Evolutionary conservation across 208 protist genomes (phyloP), one percentile per base, ranked within the genome.

Genomic region (Trypanosoma caninum): DNA sequence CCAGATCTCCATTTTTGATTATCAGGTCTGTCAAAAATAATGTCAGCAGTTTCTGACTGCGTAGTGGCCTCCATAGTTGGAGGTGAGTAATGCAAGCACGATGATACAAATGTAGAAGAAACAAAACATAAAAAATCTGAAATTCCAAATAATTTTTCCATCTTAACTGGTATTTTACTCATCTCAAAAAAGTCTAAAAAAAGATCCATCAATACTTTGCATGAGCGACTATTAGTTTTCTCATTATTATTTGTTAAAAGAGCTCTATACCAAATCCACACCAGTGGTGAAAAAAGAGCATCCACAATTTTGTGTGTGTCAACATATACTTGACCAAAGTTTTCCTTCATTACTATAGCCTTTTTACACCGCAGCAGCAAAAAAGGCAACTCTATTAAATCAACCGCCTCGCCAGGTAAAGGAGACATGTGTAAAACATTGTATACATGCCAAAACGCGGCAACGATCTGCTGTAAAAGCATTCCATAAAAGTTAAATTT

Each of bases 301-400:
- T 75, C 65, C 6, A 87, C 48, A 27, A 61, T 40, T 25, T 61
- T 47, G 40, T 44, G 28, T 9, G 20, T 35, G 25, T 64, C 48
- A 31, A 16, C 16, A 42, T 18, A 13, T 34, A 18, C 22, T 34
- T 8, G 3, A 40, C 20, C 14, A 25, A 40, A 23, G 4, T n/a
- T n/a, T 10, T 55, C 40, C 18, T 52, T 16, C 33, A 14, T 30
- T 16, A 40, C 3, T 41, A 35, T 13, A 28, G 34, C 22, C 16
- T 13, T 41, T 13, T 41, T 11, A 38, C 58, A 63, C 6, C 40
- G 27, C 23, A 84, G 70, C 37, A 89, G 79, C 25, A 76, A 65
- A 5, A 79, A 68, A n/a, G 80, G 82, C 37, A 93, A 69, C 41
- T 93, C 86, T 16, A 77, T 76, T 13, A 93, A 42, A 10, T 80